Percentiles rank a stretch among this genome's conserved stretches.
Evolutionary conservation across 176 grass and related monocot genomes (phyloP).

Genomic region (Thinopyrum elongatum): DNA sequence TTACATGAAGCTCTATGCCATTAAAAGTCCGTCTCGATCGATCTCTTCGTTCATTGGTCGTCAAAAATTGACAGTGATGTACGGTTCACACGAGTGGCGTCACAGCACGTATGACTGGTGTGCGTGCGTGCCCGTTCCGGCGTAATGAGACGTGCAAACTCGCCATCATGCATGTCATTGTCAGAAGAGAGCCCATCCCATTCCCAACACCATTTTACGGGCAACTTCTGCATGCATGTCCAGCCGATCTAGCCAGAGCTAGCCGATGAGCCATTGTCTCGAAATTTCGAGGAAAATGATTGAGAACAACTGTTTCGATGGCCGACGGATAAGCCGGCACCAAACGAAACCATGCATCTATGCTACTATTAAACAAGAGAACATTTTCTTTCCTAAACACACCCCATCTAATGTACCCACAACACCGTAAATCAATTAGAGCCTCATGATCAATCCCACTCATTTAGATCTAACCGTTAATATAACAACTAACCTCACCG

Average conservation of each 20-base stretch:
- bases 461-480: too few relatives aligned
- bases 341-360: not conserved
- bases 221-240: not conserved
- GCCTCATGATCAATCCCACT: too few relatives aligned
- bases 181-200: not conserved
- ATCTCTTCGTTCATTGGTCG: too few relatives aligned
- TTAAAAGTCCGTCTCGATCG: too few relatives aligned
- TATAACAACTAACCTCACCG: too few relatives aligned
- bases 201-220: not conserved
- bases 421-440: too few relatives aligned
- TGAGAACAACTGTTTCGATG: not conserved
- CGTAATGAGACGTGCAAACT: not conserved
- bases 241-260: not conserved
- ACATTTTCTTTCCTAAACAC: too few relatives aligned
- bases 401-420: too few relatives aligned
- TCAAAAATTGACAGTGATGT: not conserved
- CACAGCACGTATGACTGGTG: not conserved
- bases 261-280: not conserved
- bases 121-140: too few relatives aligned
- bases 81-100: not conserved
- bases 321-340: not conserved
- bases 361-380: too few relatives aligned
- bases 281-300: not conserved
- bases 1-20: too few relatives aligned
- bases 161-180: not conserved